These are phyloP conservation scores for Periglandula ipomoeae DNA, from an alignment of 2,329 filamentous ascomycete genomes.

Conservation along the genomic window DNA sequence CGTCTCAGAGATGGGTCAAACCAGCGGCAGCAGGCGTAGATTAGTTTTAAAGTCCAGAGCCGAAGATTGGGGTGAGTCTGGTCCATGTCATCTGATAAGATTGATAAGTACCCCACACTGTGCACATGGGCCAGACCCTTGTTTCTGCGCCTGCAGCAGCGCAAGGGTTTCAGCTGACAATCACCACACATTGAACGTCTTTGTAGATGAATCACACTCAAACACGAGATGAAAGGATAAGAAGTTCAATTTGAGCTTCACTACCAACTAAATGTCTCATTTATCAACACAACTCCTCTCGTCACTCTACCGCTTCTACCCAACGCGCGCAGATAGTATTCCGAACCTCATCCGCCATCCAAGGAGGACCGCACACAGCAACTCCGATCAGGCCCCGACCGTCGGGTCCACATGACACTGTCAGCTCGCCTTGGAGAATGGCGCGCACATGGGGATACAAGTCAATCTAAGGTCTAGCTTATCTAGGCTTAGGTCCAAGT, in stretches of 20 bases:
- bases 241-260: not conserved
- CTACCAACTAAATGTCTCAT: slow-evolving; percentile 20
- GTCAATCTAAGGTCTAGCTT: too few species aligned
- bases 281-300: slow-evolving; percentile 16
- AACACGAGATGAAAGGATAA: too few species aligned
- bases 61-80: not conserved
- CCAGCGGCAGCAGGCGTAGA: not conserved
- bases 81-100: slow-evolving; percentile 4
- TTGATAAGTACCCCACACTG: slow-evolving; percentile 1
- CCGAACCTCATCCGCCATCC: slow-evolving; percentile 21
- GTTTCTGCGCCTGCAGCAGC: not conserved
- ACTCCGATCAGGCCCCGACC: slow-evolving; percentile 15
- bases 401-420: slow-evolving; percentile 5
- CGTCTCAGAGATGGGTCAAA: not conserved
- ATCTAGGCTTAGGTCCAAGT: too few species aligned
- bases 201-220: too few species aligned
- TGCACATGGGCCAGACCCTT: not conserved
- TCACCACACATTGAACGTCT: too few species aligned
- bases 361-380: slow-evolving; percentile 13
- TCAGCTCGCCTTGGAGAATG: slow-evolving; percentile 15
- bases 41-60: not conserved
- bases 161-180: too few species aligned
- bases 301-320: slow-evolving; percentile 9
- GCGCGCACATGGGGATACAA: slow-evolving; percentile 13
- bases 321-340: slow-evolving; percentile 15